These are phyloP conservation scores for Chrysopogon serrulatus DNA, from an alignment of 176 grass and related monocot species.

Conservation along the genomic window DNA sequence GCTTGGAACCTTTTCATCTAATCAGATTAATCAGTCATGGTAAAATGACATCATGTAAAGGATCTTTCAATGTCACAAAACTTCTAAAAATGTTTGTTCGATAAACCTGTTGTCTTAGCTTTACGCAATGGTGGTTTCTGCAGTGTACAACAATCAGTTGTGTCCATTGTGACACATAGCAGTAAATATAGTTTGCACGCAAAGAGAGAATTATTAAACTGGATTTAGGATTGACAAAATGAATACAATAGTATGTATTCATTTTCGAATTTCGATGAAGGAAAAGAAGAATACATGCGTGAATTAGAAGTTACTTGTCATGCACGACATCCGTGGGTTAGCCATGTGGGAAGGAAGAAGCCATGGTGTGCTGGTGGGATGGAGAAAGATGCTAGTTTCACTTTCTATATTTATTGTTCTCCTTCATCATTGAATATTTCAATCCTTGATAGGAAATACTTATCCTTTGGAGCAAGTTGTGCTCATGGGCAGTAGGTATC, in stretches of 20 bases:
- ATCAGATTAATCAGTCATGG: background rate
- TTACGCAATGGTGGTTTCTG: background rate
- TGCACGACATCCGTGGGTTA: conserved; percentile 28
- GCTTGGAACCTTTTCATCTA: background rate
- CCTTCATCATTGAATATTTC: conserved; percentile 21
- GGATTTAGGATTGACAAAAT: conserved; percentile 19
- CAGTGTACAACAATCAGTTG: background rate
- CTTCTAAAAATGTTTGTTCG: background rate
- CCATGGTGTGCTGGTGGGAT: conserved; percentile 14
- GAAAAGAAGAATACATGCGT: conserved; percentile 1
- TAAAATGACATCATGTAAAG: conserved; percentile 9
- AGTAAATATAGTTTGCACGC: background rate
- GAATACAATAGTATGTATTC: background rate
- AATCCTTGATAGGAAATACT: conserved; percentile 28
- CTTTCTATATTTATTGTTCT: conserved; percentile 39
- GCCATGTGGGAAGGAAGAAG: conserved; percentile 27
- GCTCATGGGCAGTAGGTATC: conserved; percentile 7
- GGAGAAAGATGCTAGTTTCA: conserved; percentile 23
- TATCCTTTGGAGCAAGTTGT: conserved; percentile 33
- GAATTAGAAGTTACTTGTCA: conserved; percentile 42
- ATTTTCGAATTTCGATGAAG: background rate
- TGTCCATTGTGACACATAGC: conserved; percentile 7
- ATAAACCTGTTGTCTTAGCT: conserved; percentile 13
- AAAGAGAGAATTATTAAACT: conserved; percentile 19
- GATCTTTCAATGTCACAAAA: background rate